A percentile compares a stretch with the other conserved stretches of the same genome.
These are phyloP conservation scores for Penicillium italicum DNA, from an alignment of 2,329 filamentous ascomycete species.

Conservation along the genomic window DNA sequence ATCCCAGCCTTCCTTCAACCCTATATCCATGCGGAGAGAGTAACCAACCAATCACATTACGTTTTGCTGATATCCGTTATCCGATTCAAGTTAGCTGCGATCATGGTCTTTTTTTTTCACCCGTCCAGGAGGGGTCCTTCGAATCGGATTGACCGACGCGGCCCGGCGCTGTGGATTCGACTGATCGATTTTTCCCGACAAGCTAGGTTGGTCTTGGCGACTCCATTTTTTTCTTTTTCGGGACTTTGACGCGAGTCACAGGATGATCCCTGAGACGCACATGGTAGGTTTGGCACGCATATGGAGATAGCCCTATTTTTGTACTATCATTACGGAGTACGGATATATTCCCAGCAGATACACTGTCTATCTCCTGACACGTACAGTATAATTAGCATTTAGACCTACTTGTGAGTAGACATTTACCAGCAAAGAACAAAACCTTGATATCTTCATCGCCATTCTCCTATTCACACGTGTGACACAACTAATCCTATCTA, in stretches of 20 bases:
- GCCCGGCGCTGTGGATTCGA: constrained; percentile 1
- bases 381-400: not conserved
- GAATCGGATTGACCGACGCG: not conserved
- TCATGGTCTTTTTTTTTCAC: not conserved
- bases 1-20: not conserved
- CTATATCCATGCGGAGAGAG: not conserved
- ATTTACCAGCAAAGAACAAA: not conserved
- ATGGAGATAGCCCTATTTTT: not conserved
- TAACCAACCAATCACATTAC: not conserved
- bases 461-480: not conserved
- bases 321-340: not conserved
- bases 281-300: not conserved
- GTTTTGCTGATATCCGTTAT: not conserved
- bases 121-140: not conserved
- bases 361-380: not conserved
- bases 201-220: not conserved
- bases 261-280: not conserved
- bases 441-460: not conserved
- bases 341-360: not conserved
- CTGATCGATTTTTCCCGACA: constrained; percentile 1
- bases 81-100: not conserved
- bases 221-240: not conserved
- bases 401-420: not conserved
- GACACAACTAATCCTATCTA: not conserved
- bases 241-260: not conserved